Evolutionary conservation across 805 yeast genomes (phyloP), one percentile per base, ranked within the genome.

Genomic region (Wickerhamiella australiensis): DNA sequence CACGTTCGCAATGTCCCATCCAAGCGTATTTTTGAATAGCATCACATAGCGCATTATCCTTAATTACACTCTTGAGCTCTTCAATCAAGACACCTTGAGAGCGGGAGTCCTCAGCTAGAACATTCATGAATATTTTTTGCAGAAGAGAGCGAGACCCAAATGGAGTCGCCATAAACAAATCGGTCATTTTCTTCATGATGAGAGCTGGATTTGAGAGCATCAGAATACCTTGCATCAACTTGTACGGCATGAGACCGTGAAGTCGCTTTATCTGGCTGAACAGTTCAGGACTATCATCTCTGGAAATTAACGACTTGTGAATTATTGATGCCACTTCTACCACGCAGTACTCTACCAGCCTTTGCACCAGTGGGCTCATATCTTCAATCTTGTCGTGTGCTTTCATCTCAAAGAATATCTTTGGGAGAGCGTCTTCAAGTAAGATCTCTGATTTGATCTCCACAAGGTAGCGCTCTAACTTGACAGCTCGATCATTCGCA

Each of bases 151-250:
- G 72, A 12, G 76, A 74, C 21, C 85, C 83, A 59, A 79, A 73
- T 29, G 86, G 83, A 56, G 79, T 85, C n/a, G 82, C 85, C 68
- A 92, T 76, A 56, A 90, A 78, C 52, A 90, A 62, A 58, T 86
- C 96, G 31, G 88, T 75, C 62, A 90, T 67, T 20, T 80, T 77
- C 53, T 87, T 83, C 68, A 85, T 78, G 23, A 90, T 79, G 38
- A 81, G 76, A 66, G 87, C 77, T 1, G 98, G 97, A 60, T 90
- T 90, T 0, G 97, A 85, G 52, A 82, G 78, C 59, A 79, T 75
- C 59, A 92, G 65, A 20, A 90, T 82, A 18, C 85, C 84, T 40
- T 80, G 79, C 63, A 88, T 76, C 31, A 90, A 61, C 1, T 74
- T 67, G 63, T 90, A 92, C 0, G 97, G 98, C 67, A 90, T 77